Conservation (phyloP, 2,329 filamentous ascomycete genomes). For the Pezicula neosporulosa region DNA sequence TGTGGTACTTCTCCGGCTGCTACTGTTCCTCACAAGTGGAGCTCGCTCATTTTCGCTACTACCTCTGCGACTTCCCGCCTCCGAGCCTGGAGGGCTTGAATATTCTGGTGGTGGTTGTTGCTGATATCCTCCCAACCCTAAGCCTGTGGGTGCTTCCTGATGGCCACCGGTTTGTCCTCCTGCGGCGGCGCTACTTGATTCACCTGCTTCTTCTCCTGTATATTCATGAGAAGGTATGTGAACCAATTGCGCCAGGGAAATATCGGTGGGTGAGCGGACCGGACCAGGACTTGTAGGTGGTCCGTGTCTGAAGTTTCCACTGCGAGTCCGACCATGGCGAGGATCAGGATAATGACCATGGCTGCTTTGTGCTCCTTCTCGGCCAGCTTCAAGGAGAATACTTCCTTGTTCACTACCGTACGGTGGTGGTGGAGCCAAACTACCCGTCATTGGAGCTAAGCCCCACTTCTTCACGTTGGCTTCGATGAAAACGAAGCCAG, state of each 20-base stretch:
- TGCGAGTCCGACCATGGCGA: slow-evolving; percentile 68
- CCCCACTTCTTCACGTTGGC: slow-evolving; percentile 99
- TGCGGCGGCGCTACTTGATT: slow-evolving; percentile 33
- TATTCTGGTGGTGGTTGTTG: slow-evolving; percentile 70
- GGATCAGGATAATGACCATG: slow-evolving; percentile 35
- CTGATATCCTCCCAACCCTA: slow-evolving; percentile 30
- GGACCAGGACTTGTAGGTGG: slow-evolving; percentile 84
- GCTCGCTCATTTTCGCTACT: slow-evolving; percentile 51
- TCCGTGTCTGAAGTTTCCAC: slow-evolving; percentile 70
- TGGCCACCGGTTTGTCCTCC: slow-evolving; percentile 16
- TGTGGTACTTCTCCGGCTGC: slow-evolving; percentile 19
- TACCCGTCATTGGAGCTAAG: slow-evolving; percentile 91
- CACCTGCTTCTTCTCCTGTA: slow-evolving; percentile 68
- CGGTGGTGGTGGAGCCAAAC: slow-evolving; percentile 88
- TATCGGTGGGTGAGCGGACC: slow-evolving; percentile 87
- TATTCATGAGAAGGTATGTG: slow-evolving; percentile 65
- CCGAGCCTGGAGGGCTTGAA: slow-evolving; percentile 61
- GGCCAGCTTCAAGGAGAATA: slow-evolving; percentile 84
- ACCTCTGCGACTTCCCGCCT: slow-evolving; percentile 48
- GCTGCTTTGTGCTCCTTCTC: slow-evolving; percentile 48
- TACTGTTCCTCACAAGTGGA: slow-evolving; percentile 40
- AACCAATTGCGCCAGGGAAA: slow-evolving; percentile 84
- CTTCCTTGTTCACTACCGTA: slow-evolving; percentile 97
- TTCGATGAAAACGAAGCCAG: slow-evolving; percentile 98
- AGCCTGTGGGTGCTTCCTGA: slow-evolving; percentile 12